phyloP scores from a whole-genome alignment of 257 asterid genomes.

The Ophiorrhiza pumila region DNA sequence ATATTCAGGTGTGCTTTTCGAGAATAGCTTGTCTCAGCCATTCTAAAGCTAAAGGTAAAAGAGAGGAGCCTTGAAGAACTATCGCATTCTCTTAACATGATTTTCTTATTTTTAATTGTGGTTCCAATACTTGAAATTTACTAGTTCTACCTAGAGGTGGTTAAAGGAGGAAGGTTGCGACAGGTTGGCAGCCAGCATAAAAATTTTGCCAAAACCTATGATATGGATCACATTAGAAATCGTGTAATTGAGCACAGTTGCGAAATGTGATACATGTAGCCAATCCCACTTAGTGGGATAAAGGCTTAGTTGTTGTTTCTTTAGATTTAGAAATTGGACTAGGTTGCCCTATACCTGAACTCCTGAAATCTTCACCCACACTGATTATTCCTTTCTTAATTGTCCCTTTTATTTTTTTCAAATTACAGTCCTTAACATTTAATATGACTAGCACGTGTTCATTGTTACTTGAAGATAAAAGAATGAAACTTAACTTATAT shows the following conservation, averaged over 20 bases:
- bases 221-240: too few species aligned
- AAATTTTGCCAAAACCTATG: too few species aligned
- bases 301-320: too few species aligned
- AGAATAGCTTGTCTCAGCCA: not conserved
- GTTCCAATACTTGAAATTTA: not conserved
- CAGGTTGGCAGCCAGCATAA: too few species aligned
- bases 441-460: too few species aligned
- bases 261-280: too few species aligned
- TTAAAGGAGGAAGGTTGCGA: too few species aligned
- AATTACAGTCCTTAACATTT: not conserved
- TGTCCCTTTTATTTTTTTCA: not conserved
- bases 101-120: not conserved
- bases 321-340: not conserved
- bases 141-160: not conserved
- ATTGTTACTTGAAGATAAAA: not conserved
- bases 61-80: not conserved
- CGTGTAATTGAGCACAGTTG: too few species aligned
- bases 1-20: not conserved
- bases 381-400: not conserved
- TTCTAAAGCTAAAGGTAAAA: not conserved
- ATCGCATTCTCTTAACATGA: not conserved
- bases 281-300: too few species aligned
- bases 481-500: slow-evolving; percentile 10
- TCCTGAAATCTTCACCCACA: not conserved
- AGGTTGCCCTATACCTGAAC: not conserved